A percentile compares a stretch with the other conserved stretches of the same genome.
These are phyloP conservation scores for Sordariomycetes sp. DNA, from an alignment of 2,329 filamentous ascomycete species.

Conservation along the genomic window DNA sequence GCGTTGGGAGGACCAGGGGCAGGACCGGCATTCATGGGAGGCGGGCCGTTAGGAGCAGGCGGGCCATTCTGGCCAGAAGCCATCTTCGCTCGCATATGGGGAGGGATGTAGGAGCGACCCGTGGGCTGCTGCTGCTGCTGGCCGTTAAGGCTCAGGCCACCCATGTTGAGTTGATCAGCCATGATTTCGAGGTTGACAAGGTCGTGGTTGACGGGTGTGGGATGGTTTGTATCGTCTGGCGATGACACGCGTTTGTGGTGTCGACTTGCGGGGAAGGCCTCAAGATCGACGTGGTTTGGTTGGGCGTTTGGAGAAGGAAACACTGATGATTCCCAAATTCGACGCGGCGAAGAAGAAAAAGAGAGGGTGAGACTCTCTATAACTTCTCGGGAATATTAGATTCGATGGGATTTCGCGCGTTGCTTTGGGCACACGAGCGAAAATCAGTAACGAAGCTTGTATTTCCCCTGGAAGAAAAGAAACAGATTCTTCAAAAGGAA, in stretches of 20 bases:
- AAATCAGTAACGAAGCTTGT: conserved; percentile 8
- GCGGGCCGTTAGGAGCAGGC: conserved; percentile 16
- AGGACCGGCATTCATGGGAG: conserved; percentile 26
- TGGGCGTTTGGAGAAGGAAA: background rate
- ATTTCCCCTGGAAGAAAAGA: conserved; percentile 25
- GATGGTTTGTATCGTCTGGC: conserved; percentile 5
- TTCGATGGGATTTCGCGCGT: conserved; percentile 3
- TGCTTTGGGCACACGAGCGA: background rate
- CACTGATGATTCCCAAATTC: conserved; percentile 6
- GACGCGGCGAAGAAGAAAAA: background rate
- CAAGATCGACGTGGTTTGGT: background rate
- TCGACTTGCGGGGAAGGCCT: conserved; percentile 10
- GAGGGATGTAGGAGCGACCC: conserved; percentile 68
- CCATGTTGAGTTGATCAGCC: conserved; percentile 80
- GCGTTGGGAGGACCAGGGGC: conserved; percentile 16
- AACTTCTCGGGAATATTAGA: conserved; percentile 13
- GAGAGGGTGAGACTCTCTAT: conserved; percentile 4
- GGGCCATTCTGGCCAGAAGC: conserved; percentile 11
- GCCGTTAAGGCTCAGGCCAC: conserved; percentile 55
- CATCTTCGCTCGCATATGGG: conserved; percentile 62
- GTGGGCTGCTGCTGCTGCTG: conserved; percentile 24
- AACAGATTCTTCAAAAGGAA: conserved; percentile 34
- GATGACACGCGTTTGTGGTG: conserved; percentile 1
- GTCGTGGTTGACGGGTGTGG: conserved; percentile 6
- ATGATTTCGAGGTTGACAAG: conserved; percentile 36